A percentile compares a stretch with the other conserved stretches of the same genome.
phyloP scores from a whole-genome alignment of 768 basidiomycete species.

The Sistotremastrum niveocremeum region DNA sequence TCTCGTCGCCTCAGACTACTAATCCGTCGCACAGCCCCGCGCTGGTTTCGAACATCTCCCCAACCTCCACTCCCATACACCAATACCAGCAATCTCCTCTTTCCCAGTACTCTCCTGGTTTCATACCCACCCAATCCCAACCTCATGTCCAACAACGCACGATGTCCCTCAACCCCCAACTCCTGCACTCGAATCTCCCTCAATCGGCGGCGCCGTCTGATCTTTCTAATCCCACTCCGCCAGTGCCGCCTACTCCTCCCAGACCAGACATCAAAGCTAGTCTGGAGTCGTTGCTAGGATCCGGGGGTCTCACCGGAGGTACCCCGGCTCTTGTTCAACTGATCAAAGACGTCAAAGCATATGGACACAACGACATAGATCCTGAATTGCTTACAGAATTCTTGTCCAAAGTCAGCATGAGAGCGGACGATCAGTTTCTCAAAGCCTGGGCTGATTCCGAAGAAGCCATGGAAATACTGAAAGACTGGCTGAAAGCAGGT shows the following conservation, averaged over 20 bases:
- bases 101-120: slow-evolving; percentile 16
- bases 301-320: no score
- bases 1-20: slow-evolving; percentile 12
- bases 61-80: slow-evolving; percentile 15
- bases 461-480: slow-evolving; percentile 60
- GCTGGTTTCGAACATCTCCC: slow-evolving; percentile 24
- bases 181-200: slow-evolving; percentile 18
- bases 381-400: slow-evolving; percentile 56
- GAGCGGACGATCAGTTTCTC: slow-evolving; percentile 77
- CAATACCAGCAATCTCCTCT: slow-evolving; percentile 26
- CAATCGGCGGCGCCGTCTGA: no score
- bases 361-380: slow-evolving; percentile 52
- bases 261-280: no score
- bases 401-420: slow-evolving; percentile 67
- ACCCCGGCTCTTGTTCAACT: no score
- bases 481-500: slow-evolving; percentile 71
- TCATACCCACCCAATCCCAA: slow-evolving; percentile 28
- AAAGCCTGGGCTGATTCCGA: slow-evolving; percentile 75
- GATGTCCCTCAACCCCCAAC: slow-evolving; percentile 13
- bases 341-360: slow-evolving; percentile 32
- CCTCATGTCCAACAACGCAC: slow-evolving; percentile 4
- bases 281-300: no score
- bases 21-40: slow-evolving; percentile 33
- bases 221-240: no score
- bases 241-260: no score